Evolutionary conservation across 805 yeast species (phyloP).

Genomic region (Priceomyces melissophilus): DNA sequence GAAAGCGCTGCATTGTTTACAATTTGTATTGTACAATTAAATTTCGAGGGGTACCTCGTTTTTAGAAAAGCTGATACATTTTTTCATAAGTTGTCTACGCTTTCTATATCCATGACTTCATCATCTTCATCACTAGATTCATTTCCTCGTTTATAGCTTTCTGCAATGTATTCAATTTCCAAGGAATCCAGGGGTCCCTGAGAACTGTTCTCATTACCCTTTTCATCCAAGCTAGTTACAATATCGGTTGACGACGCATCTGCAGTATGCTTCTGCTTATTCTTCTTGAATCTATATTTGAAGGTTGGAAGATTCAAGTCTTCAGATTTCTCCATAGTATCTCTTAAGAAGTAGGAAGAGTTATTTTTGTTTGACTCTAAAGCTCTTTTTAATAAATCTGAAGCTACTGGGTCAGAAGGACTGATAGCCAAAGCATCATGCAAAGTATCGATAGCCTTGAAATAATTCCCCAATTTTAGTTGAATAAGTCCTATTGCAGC

Average conservation of each 20-base stretch:
- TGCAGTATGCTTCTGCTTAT: background rate
- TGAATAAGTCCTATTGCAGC: constrained; percentile 84
- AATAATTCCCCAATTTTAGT: constrained; percentile 60
- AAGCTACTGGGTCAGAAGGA: constrained; percentile 81
- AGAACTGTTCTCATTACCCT: background rate
- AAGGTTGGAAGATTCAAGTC: constrained; percentile 23
- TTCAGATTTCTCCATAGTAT: constrained; percentile 18
- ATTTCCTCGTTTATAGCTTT: constrained; percentile 42
- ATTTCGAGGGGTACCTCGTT: constrained; percentile 3
- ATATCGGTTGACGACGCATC: too few relatives aligned
- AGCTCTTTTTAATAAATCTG: constrained; percentile 78
- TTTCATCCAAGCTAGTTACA: too few relatives aligned
- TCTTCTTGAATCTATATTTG: constrained; percentile 15
- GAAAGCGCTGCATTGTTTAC: constrained; percentile 2
- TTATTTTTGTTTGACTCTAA: constrained; percentile 50
- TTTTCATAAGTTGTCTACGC: constrained; percentile 23
- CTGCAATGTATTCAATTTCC: constrained; percentile 35
- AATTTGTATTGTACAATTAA: constrained; percentile 2
- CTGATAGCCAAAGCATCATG: constrained; percentile 78
- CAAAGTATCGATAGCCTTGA: constrained; percentile 68
- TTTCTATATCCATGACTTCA: constrained; percentile 56
- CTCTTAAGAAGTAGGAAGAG: constrained; percentile 22
- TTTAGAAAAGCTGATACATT: background rate
- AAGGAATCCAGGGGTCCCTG: constrained; percentile 4
- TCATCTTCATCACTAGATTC: constrained; percentile 52